Base-by-base conservation (phyloP, 192 early-diverging fungal species). In the Coemansia sp. region DNA sequence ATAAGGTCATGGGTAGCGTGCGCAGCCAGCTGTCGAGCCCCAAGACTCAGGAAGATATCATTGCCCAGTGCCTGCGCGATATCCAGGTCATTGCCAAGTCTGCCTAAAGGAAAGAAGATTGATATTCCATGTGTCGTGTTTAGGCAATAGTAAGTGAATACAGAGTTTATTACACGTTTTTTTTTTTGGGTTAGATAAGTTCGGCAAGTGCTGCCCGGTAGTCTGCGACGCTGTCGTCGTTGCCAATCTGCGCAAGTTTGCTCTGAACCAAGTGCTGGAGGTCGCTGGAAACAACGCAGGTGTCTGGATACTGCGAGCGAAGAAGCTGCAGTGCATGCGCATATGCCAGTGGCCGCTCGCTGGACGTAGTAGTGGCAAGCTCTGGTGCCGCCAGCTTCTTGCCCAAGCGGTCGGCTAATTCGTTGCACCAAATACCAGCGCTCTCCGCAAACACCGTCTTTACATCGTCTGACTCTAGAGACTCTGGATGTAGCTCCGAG, bases 1-100 rank as follows among this genome's bases (percentile, higher is more conserved):
- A 86, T 45, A 83, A 87, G 75, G 89, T 98, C 74, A 95, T 98
- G 71, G 87, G 89, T 76, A 89, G 86, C 25, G 72, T 85, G 51
- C 74, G 64, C 22, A 64, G 37, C 67, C 79, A 85, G 79, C 74
- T 85, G 6, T 24, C 77, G 38, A 75, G 42, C 70, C 71, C 79
- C 25, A 77, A 78, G 74, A 73, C 74, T 36, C 83, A 85, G 76
- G 73, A 78, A 39, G 70, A 76, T 54, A 81, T 85, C 42, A 65
- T 85, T 53, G 62, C 68, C 10, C 83, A 85, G 83, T 81, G 79
- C 62, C 75, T 85, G 25, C 71, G 75, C 39, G 83, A 85, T 57
- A 77, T 82, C 66, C 78, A 81, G 69, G 69, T 65, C 35, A 72
- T 81, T 65, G 69, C 73, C 20, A 81, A 81, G 73, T 11, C 78